These are phyloP conservation scores for Hibiscus trionum DNA, from an alignment of 345 rosid species.

Conservation along the genomic window DNA sequence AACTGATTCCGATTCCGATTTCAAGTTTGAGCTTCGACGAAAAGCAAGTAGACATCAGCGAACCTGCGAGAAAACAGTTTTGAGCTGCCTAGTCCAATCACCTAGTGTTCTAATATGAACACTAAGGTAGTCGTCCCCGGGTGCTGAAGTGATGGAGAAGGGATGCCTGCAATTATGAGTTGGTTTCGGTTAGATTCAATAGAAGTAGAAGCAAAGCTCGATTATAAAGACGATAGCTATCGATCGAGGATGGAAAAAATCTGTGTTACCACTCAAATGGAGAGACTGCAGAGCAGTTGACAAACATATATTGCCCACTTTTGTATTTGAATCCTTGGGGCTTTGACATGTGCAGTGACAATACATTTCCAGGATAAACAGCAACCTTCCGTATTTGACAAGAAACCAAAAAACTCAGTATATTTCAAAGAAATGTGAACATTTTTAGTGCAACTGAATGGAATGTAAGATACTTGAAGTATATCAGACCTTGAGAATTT, in stretches of 20 bases:
- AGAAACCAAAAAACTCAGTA: not conserved
- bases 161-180: conserved; percentile 52
- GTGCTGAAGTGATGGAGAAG: conserved; percentile 88
- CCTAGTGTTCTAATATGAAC: conserved; percentile 83
- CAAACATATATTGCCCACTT: conserved; percentile 93
- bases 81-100: conserved; percentile 82
- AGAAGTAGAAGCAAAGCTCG: not conserved
- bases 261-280: conserved; percentile 58
- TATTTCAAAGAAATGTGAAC: not conserved
- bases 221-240: not conserved
- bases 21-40: not conserved
- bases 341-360: conserved; percentile 73
- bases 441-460: not conserved
- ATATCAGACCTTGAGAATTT: conserved; percentile 51
- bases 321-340: conserved; percentile 82
- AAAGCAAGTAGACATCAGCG: not conserved
- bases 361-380: conserved; percentile 79
- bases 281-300: conserved; percentile 71
- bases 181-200: not conserved
- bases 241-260: not conserved
- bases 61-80: conserved; percentile 66
- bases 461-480: not conserved
- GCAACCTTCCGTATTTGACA: conserved; percentile 38
- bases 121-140: conserved; percentile 72
- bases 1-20: not conserved